Percentiles rank a stretch among this genome's conserved stretches.
phyloP scores from a whole-genome alignment of 2,329 filamentous ascomycete genomes.

The Tolypocladium endophyticum region DNA sequence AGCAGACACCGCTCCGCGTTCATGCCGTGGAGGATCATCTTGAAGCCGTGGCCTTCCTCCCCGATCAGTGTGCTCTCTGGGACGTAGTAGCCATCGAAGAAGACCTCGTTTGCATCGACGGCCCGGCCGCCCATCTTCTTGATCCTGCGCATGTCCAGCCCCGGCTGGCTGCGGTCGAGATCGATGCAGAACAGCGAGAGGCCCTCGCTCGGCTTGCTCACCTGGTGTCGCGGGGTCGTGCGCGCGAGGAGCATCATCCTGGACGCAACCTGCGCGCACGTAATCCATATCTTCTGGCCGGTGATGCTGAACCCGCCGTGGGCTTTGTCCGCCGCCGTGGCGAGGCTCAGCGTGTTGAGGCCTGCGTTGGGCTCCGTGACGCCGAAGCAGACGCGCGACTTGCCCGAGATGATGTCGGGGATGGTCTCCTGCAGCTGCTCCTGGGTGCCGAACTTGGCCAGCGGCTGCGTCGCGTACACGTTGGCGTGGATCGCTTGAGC shows the following conservation, averaged over 20 bases:
- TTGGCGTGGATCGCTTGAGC: constrained; percentile 54
- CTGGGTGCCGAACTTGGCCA: constrained; percentile 60
- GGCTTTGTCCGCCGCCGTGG: constrained; percentile 45
- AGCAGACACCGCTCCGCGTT: constrained; percentile 68
- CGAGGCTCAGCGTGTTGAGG: constrained; percentile 63
- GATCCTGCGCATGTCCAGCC: constrained; percentile 59
- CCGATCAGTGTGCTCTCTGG: constrained; percentile 57
- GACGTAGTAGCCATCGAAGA: constrained; percentile 70
- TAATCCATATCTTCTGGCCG: constrained; percentile 86
- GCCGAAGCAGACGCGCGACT: constrained; percentile 67
- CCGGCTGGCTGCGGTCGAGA: constrained; percentile 49
- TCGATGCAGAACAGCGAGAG: constrained; percentile 75
- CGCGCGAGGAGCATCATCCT: constrained; percentile 78
- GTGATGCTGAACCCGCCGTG: constrained; percentile 56
- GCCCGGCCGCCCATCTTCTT: constrained; percentile 79
- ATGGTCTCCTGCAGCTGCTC: constrained; percentile 55
- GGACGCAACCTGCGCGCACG: constrained; percentile 68
- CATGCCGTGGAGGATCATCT: constrained; percentile 69
- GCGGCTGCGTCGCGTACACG: constrained; percentile 65
- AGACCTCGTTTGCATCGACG: constrained; percentile 78
- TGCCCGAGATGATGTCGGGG: constrained; percentile 60
- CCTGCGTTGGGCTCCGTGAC: constrained; percentile 79
- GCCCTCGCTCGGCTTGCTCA: constrained; percentile 60
- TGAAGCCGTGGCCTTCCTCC: constrained; percentile 65
- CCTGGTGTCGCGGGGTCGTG: constrained; percentile 59